Evolutionary conservation across 345 rosid species (phyloP).

Genomic region (Aquilaria sinensis): DNA sequence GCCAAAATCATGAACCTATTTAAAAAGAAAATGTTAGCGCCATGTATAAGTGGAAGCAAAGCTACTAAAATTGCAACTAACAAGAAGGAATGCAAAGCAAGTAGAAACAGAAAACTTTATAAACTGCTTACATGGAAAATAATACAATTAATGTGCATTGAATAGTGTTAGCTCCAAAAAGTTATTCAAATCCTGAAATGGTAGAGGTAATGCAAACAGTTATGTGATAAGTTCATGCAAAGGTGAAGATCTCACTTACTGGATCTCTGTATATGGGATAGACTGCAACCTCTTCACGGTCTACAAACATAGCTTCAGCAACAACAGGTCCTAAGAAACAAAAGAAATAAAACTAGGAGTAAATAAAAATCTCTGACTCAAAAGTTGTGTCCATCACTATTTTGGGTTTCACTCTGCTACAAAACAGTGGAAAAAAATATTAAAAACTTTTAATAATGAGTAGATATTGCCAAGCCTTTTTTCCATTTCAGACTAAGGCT

Average conservation of each 20-base stretch:
- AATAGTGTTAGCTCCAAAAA: background rate
- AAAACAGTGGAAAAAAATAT: no score
- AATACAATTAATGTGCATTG: background rate
- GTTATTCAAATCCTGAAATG: background rate
- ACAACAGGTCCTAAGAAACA: constrained; percentile 72
- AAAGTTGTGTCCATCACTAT: no score
- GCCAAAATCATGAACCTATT: constrained; percentile 97
- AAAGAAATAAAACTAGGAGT: background rate
- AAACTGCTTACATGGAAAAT: background rate
- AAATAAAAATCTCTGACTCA: no score
- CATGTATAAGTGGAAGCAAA: background rate
- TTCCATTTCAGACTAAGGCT: no score
- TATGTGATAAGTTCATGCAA: background rate
- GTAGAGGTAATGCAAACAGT: background rate
- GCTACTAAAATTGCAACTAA: background rate
- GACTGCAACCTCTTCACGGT: constrained; percentile 79
- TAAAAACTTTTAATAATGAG: no score
- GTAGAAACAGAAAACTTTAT: background rate
- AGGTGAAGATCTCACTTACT: constrained; percentile 32
- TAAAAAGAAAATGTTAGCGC: constrained; percentile 11
- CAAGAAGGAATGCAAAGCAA: background rate
- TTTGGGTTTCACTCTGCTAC: no score
- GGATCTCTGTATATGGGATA: constrained; percentile 92
- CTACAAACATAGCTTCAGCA: constrained; percentile 93
- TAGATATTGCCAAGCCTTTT: no score